A percentile compares a stretch with the other conserved stretches of the same genome.
Evolutionary conservation across 2,329 filamentous ascomycete genomes (phyloP).

Genomic region (Fusarium stilboides): DNA sequence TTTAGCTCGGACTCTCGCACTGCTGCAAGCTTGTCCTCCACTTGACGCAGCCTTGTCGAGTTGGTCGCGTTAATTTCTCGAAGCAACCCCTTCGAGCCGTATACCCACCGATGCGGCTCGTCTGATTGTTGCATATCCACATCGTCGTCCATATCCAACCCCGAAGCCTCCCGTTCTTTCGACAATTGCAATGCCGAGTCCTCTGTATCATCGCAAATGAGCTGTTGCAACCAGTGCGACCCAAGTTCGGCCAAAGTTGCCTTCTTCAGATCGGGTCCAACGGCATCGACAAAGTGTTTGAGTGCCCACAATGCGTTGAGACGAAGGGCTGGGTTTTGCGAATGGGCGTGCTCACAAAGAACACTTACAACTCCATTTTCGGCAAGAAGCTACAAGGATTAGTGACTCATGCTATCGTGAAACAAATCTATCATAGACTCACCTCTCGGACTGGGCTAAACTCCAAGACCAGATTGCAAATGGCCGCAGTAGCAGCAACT

Average conservation of each 20-base stretch:
- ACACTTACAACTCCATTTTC: conserved; percentile 81
- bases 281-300: conserved; percentile 87
- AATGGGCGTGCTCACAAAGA: conserved; percentile 88
- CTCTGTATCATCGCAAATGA: conserved; percentile 77
- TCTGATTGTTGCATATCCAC: conserved; percentile 69
- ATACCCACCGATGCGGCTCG: conserved; percentile 59
- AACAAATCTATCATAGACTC: conserved; percentile 55
- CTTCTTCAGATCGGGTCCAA: conserved; percentile 80
- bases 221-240: conserved; percentile 83
- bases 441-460: conserved; percentile 94
- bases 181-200: conserved; percentile 64
- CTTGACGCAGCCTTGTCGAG: conserved; percentile 63
- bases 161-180: conserved; percentile 48
- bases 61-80: conserved; percentile 54
- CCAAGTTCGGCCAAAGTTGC: conserved; percentile 83
- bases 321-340: conserved; percentile 81
- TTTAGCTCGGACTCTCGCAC: conserved; percentile 78
- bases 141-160: conserved; percentile 69
- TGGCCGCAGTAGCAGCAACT: conserved; percentile 85
- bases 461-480: conserved; percentile 89
- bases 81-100: conserved; percentile 52
- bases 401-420: conserved; percentile 22
- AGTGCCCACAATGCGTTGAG: conserved; percentile 93
- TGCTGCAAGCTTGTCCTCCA: conserved; percentile 64
- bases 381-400: conserved; percentile 73